These are phyloP conservation scores for Rhododendron kiyosumense DNA, from an alignment of 148 eudicot genomes.

Conservation along the genomic window DNA sequence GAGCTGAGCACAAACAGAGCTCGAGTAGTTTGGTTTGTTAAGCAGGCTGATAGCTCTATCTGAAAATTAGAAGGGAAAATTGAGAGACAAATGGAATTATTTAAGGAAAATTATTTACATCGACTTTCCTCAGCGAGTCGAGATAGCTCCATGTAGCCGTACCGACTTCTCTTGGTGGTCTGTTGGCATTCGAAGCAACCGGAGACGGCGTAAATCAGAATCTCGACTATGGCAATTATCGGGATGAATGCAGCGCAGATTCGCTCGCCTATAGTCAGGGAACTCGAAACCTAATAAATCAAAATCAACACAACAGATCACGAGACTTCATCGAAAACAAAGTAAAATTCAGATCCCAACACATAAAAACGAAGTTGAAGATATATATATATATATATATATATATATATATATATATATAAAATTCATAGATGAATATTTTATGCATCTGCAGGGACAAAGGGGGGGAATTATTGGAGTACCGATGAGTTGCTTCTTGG, in stretches of 20 bases:
- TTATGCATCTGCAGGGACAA: not conserved
- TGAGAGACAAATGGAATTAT: not conserved
- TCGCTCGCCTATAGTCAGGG: slow-evolving; percentile 36
- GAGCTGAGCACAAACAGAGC: not conserved
- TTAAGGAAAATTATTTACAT: slow-evolving; percentile 25
- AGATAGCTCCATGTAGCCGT: slow-evolving; percentile 20
- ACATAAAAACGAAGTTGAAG: not conserved
- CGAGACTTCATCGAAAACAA: not conserved
- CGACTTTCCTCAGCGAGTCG: slow-evolving; percentile 46
- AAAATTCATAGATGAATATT: not conserved
- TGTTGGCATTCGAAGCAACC: slow-evolving; percentile 30
- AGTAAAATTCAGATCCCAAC: not conserved
- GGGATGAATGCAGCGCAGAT: slow-evolving; percentile 46
- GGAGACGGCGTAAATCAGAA: slow-evolving; percentile 27
- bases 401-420: not conserved
- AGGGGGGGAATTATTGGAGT: not conserved
- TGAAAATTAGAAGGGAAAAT: not conserved
- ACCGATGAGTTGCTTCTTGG: not conserved
- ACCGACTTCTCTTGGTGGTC: not conserved
- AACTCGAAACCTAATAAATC: slow-evolving; percentile 29
- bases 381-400: not conserved
- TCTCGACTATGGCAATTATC: slow-evolving; percentile 38
- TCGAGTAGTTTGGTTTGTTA: not conserved
- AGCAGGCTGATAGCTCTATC: not conserved
- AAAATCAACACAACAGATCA: not conserved